Evolutionary conservation across 2,329 filamentous ascomycete genomes (phyloP), one percentile per base, ranked within the genome.

Genomic region (Xylaria sp.): DNA sequence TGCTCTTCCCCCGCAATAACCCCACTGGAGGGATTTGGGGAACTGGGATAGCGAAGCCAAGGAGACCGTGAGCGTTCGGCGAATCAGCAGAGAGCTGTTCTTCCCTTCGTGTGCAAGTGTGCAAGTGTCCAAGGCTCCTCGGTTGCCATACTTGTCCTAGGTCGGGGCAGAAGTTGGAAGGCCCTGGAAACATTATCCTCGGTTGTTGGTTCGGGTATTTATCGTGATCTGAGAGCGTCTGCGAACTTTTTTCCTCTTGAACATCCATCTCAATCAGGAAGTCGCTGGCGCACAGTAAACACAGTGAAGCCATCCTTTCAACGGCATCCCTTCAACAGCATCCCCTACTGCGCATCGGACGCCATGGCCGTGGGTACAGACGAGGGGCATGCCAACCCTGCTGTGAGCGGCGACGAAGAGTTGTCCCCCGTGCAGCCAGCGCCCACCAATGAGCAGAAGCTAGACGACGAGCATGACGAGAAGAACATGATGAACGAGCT

Each of bases 401-500:
- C 38, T 15, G 40, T 43, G 38, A 14, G 42, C 56, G 28, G 54
- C 47, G 64, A 67, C 40, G 64, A 67, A 55, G 60, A 57, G 58
- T 60, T 40, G 37, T 64, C 61, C n/a, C 50, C 52, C 25, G 57
- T 49, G 33, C 62, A 60, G 59, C 62, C 50, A 40, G 55, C 53
- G 21, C 33, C 50, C 15, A 37, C 56, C 46, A 56, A 51, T 46
- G 53, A 60, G 37, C 43, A 43, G 52, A 19, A 68, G 61, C 47
- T 56, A 23, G 51, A 63, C 37, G 35, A 57, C 33, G 60, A 54
- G 42, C 23, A 31, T 54, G 40, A 58, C 67, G 59, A 66, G 28
- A 54, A 64, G 50, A 49, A 64, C 37, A 60, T 57, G 63, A 72
- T 73, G 66, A 70, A 71, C 67, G 73, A 74, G 33, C 71, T 82